phyloP scores from a whole-genome alignment of 2,329 filamentous ascomycete species.

The Cladosporium oxysporum region DNA sequence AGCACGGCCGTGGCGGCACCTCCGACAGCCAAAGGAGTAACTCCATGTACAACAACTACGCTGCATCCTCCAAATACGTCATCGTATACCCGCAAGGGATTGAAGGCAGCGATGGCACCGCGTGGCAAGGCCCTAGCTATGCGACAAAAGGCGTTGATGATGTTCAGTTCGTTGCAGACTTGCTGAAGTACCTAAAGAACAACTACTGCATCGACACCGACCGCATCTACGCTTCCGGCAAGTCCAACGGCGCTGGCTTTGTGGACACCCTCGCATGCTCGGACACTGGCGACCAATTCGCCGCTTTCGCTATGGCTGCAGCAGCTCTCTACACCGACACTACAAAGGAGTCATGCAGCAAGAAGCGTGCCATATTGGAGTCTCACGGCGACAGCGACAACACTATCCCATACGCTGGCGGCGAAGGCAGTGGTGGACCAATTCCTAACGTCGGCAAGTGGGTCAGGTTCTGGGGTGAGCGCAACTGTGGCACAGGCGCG shows the following conservation, averaged over 20 bases:
- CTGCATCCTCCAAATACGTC: constrained; percentile 48
- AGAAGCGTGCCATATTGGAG: constrained; percentile 43
- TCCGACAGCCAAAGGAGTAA: constrained; percentile 44
- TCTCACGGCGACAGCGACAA: constrained; percentile 46
- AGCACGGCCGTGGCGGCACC: constrained; percentile 34
- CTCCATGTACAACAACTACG: constrained; percentile 49
- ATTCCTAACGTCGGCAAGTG: constrained; percentile 34
- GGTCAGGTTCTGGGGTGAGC: constrained; percentile 42
- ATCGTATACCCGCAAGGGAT: constrained; percentile 51
- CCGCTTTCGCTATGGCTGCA: constrained; percentile 53
- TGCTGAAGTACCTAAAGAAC: constrained; percentile 43
- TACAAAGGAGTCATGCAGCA: constrained; percentile 28
- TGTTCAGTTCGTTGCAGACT: constrained; percentile 47
- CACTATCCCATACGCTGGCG: constrained; percentile 44
- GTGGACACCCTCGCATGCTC: constrained; percentile 51
- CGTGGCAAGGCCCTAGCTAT: constrained; percentile 47
- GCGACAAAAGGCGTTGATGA: constrained; percentile 43
- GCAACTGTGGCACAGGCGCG: constrained; percentile 36
- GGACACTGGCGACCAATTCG: constrained; percentile 45
- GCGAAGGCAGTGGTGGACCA: constrained; percentile 23
- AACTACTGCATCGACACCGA: constrained; percentile 49
- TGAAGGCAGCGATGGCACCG: constrained; percentile 15
- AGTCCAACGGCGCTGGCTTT: constrained; percentile 57
- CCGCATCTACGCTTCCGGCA: constrained; percentile 51
- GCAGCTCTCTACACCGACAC: constrained; percentile 48